Percentiles rank a stretch among this genome's conserved stretches.
Evolutionary conservation across 257 asterid genomes (phyloP).

Genomic region (Solanum pennellii): DNA sequence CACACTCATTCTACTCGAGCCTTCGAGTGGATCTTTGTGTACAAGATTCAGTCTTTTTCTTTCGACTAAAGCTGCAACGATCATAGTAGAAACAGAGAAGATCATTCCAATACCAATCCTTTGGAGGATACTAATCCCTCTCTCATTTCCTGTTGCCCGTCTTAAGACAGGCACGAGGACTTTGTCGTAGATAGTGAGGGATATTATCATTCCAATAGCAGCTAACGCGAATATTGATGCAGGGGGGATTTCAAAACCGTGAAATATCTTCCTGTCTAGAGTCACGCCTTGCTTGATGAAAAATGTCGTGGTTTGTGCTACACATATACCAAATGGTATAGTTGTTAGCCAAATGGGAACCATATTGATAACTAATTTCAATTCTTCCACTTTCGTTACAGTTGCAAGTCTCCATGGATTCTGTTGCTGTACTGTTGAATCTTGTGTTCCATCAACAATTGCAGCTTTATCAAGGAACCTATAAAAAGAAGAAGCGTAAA

Average conservation of each 20-base stretch:
- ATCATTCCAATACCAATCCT: slow-evolving; percentile 72
- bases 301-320: slow-evolving; percentile 47
- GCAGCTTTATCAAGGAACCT: slow-evolving; percentile 91
- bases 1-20: slow-evolving; percentile 62
- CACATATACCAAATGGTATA: slow-evolving; percentile 49
- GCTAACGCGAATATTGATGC: slow-evolving; percentile 53
- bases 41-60: slow-evolving; percentile 24
- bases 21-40: slow-evolving; percentile 4
- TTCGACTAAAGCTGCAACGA: slow-evolving; percentile 56
- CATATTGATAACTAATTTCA: slow-evolving; percentile 50
- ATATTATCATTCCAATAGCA: slow-evolving; percentile 59
- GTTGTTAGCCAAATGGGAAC: slow-evolving; percentile 75
- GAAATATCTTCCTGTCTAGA: slow-evolving; percentile 16
- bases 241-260: slow-evolving; percentile 46
- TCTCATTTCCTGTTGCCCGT: slow-evolving; percentile 36
- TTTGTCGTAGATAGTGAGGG: slow-evolving; percentile 47
- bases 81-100: slow-evolving; percentile 44
- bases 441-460: slow-evolving; percentile 19
- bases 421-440: neutral
- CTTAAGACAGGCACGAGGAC: slow-evolving; percentile 56
- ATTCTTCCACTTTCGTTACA: slow-evolving; percentile 42
- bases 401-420: neutral
- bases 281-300: slow-evolving; percentile 53
- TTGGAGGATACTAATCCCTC: slow-evolving; percentile 59
- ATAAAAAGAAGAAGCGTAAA: neutral